Base-by-base conservation (phyloP, 495 filamentous ascomycete genomes). In the Aspergillus bridgeri region DNA sequence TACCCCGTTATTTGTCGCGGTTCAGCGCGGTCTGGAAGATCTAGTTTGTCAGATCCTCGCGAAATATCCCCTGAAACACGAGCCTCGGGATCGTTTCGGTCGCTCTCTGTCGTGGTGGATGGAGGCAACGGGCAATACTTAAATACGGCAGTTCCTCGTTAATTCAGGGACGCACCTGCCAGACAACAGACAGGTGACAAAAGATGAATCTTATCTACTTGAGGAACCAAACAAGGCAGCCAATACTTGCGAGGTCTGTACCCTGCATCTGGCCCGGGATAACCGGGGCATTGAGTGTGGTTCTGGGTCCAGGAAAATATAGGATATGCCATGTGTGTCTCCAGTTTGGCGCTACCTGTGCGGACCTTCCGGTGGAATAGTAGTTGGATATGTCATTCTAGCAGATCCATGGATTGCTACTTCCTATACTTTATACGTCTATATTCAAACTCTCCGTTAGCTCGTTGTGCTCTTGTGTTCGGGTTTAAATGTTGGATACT, bases 101-200 rank as follows among this genome's bases (percentile, higher is more conserved):
- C 47, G 47, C n/a, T 8, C 6, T 23, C 47, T 49, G 5, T 8
- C 47, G 13, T 49, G 47, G 47, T 49, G 47, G 47, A 49, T 49
- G n/a, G 4, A 15, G n/a, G 3, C 5, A 20, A 49, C n/a, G 47
- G 47, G 47, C 13, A 6, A 6, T 49, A 49, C 47, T 24, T 6
- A 15, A 5, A 20, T 49, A 18, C 47, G 47, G 22, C 6, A 49
- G 5, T 3, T 24, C 5, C 5, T 49, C 3, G 15, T 21, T 15
- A 15, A 23, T n/a, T 21, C 4, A 5, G 47, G 47, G 5, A 49
- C 22, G 47, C 47, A 49, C 6, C 18, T 49, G 5, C 6, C 6
- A 21, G 47, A 20, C 22, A 18, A 49, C 6, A 18, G 47, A 21
- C 47, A 21, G 22, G 13, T 3, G n/a, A 15, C 3, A 17, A 3